These are phyloP conservation scores for Micractinium conductrix DNA, from an alignment of 139 green algal genomes.

Conservation along the genomic window DNA sequence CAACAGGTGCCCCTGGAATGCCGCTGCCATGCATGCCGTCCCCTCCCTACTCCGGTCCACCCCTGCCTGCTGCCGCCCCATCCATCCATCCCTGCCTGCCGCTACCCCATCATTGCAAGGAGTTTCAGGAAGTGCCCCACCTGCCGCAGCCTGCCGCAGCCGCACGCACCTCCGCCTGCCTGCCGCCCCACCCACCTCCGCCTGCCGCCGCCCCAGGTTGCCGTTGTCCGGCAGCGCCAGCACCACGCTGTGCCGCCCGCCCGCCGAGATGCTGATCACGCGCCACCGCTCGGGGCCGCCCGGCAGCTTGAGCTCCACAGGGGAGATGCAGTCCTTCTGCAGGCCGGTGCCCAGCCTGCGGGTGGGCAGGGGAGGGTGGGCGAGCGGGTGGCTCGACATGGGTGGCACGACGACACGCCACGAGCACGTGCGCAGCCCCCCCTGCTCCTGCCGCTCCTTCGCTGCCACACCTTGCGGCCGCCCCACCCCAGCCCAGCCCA, in stretches of 20 bases:
- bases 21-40: too few species aligned
- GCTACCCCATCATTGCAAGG: too few species aligned
- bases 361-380: neutral
- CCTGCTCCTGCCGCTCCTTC: neutral
- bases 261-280: slow-evolving; percentile 62
- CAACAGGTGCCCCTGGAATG: too few species aligned
- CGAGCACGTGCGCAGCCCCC: neutral
- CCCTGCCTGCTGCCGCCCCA: neutral
- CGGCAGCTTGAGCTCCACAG: slow-evolving; percentile 69
- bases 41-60: neutral
- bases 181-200: neutral
- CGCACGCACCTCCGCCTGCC: neutral
- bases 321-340: slow-evolving; percentile 64
- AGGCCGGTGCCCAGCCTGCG: slow-evolving; percentile 54
- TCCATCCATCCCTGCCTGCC: neutral
- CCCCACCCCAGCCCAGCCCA: too few species aligned
- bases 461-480: neutral
- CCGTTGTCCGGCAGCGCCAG: slow-evolving; percentile 71
- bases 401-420: neutral
- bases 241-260: slow-evolving; percentile 73
- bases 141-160: neutral
- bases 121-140: too few species aligned
- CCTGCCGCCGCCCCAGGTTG: slow-evolving; percentile 17
- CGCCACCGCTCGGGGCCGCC: slow-evolving; percentile 75
- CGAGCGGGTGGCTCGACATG: too few species aligned